Evolutionary conservation across 1,284 basidiomycete species (phyloP), one percentile per base, ranked within the genome.

Genomic region (Takashimella koratensis): DNA sequence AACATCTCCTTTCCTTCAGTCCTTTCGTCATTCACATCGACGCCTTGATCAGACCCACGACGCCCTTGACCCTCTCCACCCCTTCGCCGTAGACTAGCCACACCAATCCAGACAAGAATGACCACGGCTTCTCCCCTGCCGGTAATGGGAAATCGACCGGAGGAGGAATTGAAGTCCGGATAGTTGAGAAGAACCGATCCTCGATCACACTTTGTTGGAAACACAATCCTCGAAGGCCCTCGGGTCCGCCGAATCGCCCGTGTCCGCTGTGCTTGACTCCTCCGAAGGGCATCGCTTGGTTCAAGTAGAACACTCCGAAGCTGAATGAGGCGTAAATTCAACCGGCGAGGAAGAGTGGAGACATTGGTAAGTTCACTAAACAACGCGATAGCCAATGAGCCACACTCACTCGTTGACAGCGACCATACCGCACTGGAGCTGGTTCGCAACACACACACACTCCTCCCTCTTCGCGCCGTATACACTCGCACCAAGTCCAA

Each of bases 401-500:
- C 22, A 4, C 12, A 84, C 91, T 73, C 89, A 96, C 76, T 95
- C 92, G 67, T 98, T 98, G 65, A 97, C 82, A 36, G 93, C 87
- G 8, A 98, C 93, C 95, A 98, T 98, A 40, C 95, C 95, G 62
- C 90, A 93, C 54, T 94, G 83, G 45, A 98, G 76, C 47, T 79
- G 76, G 53, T 84, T 82, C 16, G 92, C 91, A 11, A 98, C 86
- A 50, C 84, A 79, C 49, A 87, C 63, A 67, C 90, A 93, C 44
- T 87, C 78, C 25, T 80, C 79, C 67, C 87, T 84, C 66, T 87
- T 83, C 11, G 85, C 85, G 8, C 94, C 94, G 70, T 94, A 98
- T n/a, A 98, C 90, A 53, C 89, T 89, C 1, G 91, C 90, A 43
- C 94, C 95, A n/a, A 98, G 83, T 16, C 89, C 95, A 73, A 90